Base-by-base conservation (phyloP, 2,329 filamentous ascomycete species). In the Aspergillus sp. region DNA sequence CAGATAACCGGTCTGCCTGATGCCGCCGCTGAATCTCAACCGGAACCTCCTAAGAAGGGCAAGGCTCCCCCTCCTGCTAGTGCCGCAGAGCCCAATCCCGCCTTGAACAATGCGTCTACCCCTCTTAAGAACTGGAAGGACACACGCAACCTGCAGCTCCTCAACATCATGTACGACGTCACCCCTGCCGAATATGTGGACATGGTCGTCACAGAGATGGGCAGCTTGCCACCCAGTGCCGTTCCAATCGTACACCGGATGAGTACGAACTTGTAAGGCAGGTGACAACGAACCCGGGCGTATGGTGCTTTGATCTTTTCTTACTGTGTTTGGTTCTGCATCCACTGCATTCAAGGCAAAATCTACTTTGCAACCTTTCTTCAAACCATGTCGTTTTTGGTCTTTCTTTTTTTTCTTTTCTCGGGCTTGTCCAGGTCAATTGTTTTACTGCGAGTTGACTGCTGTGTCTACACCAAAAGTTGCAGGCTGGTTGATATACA, bases 171-270 rank as follows among this genome's bases (percentile, higher is more conserved):
- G 68, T 96, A 95, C 61, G 93, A 98, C 65, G 88, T 91, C 38
- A 98, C 93, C 1, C 86, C 85, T 10, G 87, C 88, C 4, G 85
- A 88, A 57, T 90, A 89, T 59, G 83, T 97, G 52, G 85, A 88
- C 33, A 86, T 90, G 67, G 85, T 98, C 33, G 82, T 97, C 39
- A 96, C 90, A 3, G 93, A 98, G 70, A 83, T 91, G 62, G 93
- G 91, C 34, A 88, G 82, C 58, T 78, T 94, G 50, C 88, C 90
- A 40, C 87, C 90, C 1, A 90, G 86, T 57, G 90, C 89, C 6
- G 90, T 96, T 34, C 86, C 90, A 8, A 82, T 85, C 38, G 79
- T 86, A 43, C 81, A 86, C 68, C 74, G 83, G 42, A 68, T 83
- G 59, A 77, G 74, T 50, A 70, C 66, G 28, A 69, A 69, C 46